Evolutionary conservation across 805 yeast genomes (phyloP).

Genomic region (Lipomyces sp.): DNA sequence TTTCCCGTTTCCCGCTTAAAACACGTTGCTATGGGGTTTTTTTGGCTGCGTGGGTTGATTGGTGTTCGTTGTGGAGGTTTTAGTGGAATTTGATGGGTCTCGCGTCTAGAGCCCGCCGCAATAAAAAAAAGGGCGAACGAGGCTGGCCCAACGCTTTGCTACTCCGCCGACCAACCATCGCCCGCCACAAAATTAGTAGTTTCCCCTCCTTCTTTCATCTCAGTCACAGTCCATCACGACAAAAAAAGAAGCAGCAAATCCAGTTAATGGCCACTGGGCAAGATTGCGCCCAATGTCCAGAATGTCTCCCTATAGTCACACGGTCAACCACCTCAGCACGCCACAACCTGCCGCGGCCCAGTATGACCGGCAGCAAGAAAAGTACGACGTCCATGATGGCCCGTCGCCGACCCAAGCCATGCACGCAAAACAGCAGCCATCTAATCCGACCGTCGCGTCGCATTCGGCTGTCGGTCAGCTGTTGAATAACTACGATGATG

Average conservation of each 20-base stretch:
- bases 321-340: background rate
- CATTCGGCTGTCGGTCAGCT: background rate
- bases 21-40: too few species aligned
- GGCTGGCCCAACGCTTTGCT: too few species aligned
- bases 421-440: background rate
- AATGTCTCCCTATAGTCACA: background rate
- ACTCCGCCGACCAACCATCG: too few species aligned
- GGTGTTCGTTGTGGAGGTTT: too few species aligned
- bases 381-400: constrained; percentile 8
- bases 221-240: too few species aligned
- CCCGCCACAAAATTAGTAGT: too few species aligned
- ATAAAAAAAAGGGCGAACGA: too few species aligned
- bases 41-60: too few species aligned
- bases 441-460: background rate
- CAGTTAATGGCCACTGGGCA: background rate
- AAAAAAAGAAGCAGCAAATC: too few species aligned
- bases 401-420: background rate
- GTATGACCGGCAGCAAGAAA: constrained; percentile 1
- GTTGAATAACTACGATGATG: background rate
- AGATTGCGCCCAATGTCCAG: background rate
- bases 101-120: too few species aligned
- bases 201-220: constrained; percentile 1
- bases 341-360: background rate
- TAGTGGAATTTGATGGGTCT: too few species aligned
- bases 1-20: too few species aligned